Conservation (phyloP, 306 rosid genomes). For the Castanea sativa region DNA sequence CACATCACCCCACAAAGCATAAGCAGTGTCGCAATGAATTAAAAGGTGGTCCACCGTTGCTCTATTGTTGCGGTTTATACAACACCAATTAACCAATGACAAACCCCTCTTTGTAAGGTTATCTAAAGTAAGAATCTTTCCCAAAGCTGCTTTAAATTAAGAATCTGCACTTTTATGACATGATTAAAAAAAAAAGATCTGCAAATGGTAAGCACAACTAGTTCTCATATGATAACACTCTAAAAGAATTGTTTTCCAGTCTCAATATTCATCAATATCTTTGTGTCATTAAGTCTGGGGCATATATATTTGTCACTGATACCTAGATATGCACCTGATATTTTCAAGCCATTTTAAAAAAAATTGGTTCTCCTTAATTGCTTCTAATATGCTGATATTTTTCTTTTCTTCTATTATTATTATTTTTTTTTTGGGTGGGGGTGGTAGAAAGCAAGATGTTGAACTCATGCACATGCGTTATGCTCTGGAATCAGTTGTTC, state of each 20-base stretch:
- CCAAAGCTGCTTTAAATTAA: neutral
- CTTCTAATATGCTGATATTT: slow-evolving; percentile 26
- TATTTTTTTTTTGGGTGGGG: slow-evolving; percentile 8
- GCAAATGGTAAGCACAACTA: neutral
- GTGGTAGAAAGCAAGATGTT: slow-evolving; percentile 79
- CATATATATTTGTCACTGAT: neutral
- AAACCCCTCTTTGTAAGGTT: no score
- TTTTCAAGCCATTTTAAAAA: neutral
- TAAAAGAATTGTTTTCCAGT: neutral
- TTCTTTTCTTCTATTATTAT: slow-evolving; percentile 8
- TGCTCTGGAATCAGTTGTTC: slow-evolving; percentile 84
- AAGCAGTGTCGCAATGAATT: no score
- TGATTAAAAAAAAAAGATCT: neutral
- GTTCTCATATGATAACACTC: neutral
- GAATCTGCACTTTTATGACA: neutral
- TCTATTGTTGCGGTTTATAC: no score
- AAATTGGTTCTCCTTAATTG: neutral
- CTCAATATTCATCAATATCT: neutral
- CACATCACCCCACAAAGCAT: no score
- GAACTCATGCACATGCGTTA: slow-evolving; percentile 98
- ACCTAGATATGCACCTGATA: neutral
- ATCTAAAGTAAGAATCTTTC: no score
- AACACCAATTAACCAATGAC: no score
- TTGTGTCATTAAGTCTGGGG: neutral
- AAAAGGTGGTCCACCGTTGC: no score